Conservation (phyloP, 352 stramenopile genomes). For the Phytophthora cryptogea region DNA sequence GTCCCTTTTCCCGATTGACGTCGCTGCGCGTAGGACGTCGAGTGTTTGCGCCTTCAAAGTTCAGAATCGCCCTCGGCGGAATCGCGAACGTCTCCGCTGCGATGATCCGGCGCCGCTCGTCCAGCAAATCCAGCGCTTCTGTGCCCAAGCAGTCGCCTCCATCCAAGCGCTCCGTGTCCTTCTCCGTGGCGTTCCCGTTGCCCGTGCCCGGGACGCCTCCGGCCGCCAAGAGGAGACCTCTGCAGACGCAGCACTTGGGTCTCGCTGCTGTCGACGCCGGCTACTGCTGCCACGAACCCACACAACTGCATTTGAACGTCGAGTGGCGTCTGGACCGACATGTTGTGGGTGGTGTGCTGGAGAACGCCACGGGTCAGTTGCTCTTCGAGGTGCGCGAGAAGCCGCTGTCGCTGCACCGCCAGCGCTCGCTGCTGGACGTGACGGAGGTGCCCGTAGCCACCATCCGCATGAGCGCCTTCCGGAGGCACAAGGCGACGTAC, state of each 20-base stretch:
- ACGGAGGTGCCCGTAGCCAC: conserved; percentile 37
- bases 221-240: conserved; percentile 21
- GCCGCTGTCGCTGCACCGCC: conserved; percentile 38
- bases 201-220: conserved; percentile 7
- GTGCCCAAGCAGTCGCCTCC: conserved; percentile 2
- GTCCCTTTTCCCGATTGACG: background rate
- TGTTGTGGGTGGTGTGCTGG: conserved; percentile 26
- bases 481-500: conserved; percentile 34
- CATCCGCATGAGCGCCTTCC: conserved; percentile 40
- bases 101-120: conserved; percentile 9
- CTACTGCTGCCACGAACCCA: conserved; percentile 41
- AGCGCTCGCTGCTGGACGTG: conserved; percentile 35
- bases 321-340: conserved; percentile 34
- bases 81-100: background rate
- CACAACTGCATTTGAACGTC: conserved; percentile 36
- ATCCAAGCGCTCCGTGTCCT: conserved; percentile 10
- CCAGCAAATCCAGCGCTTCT: background rate
- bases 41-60: conserved; percentile 1
- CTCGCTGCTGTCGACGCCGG: conserved; percentile 38
- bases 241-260: conserved; percentile 38
- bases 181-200: conserved; percentile 21
- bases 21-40: background rate
- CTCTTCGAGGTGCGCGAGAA: conserved; percentile 38
- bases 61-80: background rate
- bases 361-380: conserved; percentile 39